Evolutionary conservation across 1,139 yeast species (phyloP).

Genomic region (Yamadazyma sp.): DNA sequence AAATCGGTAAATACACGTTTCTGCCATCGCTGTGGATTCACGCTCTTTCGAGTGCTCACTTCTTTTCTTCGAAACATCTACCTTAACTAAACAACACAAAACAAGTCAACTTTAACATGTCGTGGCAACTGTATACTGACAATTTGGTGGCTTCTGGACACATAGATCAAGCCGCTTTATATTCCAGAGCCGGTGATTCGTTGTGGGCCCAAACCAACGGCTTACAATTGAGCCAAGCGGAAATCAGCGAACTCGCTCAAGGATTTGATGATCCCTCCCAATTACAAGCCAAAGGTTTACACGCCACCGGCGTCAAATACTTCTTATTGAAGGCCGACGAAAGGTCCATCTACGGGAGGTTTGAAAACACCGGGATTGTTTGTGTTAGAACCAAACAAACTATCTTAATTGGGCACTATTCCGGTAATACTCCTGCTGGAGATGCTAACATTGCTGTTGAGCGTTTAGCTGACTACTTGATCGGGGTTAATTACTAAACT

Average conservation of each 20-base stretch:
- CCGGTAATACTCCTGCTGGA: conserved; percentile 86
- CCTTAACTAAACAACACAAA: background rate
- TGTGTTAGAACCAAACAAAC: conserved; percentile 95
- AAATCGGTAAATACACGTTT: background rate
- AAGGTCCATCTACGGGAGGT: conserved; percentile 92
- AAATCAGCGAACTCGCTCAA: conserved; percentile 68
- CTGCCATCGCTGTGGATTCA: background rate
- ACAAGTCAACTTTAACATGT: conserved; percentile 22
- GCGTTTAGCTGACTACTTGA: conserved; percentile 91
- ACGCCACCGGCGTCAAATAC: conserved; percentile 82
- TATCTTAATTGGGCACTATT: conserved; percentile 90
- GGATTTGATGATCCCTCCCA: conserved; percentile 81
- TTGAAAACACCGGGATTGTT: conserved; percentile 79
- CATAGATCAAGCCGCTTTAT: conserved; percentile 88
- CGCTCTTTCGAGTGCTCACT: background rate
- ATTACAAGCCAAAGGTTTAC: conserved; percentile 84
- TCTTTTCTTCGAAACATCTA: background rate
- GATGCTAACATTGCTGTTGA: conserved; percentile 95
- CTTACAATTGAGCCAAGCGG: conserved; percentile 66
- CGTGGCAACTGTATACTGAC: conserved; percentile 85
- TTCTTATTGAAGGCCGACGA: conserved; percentile 88
- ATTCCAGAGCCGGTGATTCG: conserved; percentile 92
- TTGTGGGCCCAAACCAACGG: conserved; percentile 88
- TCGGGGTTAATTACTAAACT: conserved; percentile 72
- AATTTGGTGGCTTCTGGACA: conserved; percentile 83